These are phyloP conservation scores for Ephemerocybe angulata DNA, from an alignment of 768 basidiomycete species.

Conservation along the genomic window DNA sequence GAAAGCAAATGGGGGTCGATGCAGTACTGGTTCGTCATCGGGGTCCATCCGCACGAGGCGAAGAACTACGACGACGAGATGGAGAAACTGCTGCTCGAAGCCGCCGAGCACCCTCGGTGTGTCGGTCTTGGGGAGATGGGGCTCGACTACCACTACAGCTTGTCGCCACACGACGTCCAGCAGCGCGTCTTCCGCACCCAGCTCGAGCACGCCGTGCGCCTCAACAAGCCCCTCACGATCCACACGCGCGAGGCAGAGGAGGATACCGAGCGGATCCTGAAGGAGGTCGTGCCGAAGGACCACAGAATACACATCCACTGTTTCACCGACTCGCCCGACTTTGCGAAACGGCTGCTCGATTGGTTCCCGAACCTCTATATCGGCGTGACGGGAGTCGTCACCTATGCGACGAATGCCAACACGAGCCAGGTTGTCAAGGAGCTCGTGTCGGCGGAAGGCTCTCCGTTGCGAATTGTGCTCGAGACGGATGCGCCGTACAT, in stretches of 20 bases:
- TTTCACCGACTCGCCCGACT: conserved; percentile 77
- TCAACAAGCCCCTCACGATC: conserved; percentile 78
- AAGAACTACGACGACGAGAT: conserved; percentile 62
- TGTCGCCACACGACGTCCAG: conserved; percentile 69
- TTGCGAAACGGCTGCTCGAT: conserved; percentile 65
- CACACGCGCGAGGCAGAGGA: conserved; percentile 85
- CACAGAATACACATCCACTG: conserved; percentile 84
- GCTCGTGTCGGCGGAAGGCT: conserved; percentile 29
- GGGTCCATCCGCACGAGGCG: conserved; percentile 65
- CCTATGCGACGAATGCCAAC: conserved; percentile 71
- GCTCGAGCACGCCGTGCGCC: conserved; percentile 59
- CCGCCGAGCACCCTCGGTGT: conserved; percentile 76
- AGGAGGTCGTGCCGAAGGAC: conserved; percentile 67
- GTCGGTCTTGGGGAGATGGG: conserved; percentile 91
- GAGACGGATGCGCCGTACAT: conserved; percentile 90
- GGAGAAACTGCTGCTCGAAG: conserved; percentile 62
- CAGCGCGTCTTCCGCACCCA: conserved; percentile 64
- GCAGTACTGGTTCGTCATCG: conserved; percentile 83
- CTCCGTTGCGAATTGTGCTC: conserved; percentile 49
- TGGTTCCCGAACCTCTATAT: conserved; percentile 82
- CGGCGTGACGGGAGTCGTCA: conserved; percentile 82
- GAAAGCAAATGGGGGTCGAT: conserved; percentile 58
- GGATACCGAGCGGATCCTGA: conserved; percentile 76
- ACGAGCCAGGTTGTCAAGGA: conserved; percentile 65
- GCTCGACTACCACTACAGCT: conserved; percentile 80